Base-by-base conservation (phyloP, 345 rosid genomes). In the Euphorbia pulcherrima region DNA sequence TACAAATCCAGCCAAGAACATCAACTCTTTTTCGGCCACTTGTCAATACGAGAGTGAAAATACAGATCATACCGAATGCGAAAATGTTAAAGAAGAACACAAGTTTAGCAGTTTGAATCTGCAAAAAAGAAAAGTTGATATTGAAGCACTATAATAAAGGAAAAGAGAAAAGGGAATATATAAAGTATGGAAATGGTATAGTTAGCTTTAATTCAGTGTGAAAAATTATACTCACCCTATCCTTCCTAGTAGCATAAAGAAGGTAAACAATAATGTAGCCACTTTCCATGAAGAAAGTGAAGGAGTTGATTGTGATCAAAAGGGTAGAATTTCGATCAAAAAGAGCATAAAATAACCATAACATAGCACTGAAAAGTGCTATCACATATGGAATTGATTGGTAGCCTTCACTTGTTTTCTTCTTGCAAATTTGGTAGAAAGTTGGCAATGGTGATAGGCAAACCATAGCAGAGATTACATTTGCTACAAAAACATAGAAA, bases 1-100 rank as follows among this genome's bases (percentile, higher is more conserved):
- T 83, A 78, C 97, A 89, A 44, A 89, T 76, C 81, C 90, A 88
- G 39, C 97, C 99, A 24, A 94, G 84, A 54, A 89, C 74, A 6
- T 68, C 26, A 29, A 73, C 72, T 8, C 96, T 90, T n/a, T 27
- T 65, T 3, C 20, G n/a, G 4, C 81, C 93, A 23, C 80, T 72
- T 18, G 72, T 28, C 0, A 87, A 68, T 70, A 78, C 81, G 59
- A 81, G 44, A 13, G 96, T 83, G 26, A 77, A 21, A 10, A 82
- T 26, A 37, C 78, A 64, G 27, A 94, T 68, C 8, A 61, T 44
- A 2, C 97, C 93, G 67, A 87, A 94, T 5, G 92, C 92, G 26
- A 87, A 67, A 8, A 87, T 65, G 63, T 88, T 77, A 80, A 92
- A 69, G 27, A 83, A 37, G 18, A 83, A 73, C n/a, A 83, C 9